Conservation (phyloP, 108 stramenopile species). For the Nannochloropsis gaditana region DNA sequence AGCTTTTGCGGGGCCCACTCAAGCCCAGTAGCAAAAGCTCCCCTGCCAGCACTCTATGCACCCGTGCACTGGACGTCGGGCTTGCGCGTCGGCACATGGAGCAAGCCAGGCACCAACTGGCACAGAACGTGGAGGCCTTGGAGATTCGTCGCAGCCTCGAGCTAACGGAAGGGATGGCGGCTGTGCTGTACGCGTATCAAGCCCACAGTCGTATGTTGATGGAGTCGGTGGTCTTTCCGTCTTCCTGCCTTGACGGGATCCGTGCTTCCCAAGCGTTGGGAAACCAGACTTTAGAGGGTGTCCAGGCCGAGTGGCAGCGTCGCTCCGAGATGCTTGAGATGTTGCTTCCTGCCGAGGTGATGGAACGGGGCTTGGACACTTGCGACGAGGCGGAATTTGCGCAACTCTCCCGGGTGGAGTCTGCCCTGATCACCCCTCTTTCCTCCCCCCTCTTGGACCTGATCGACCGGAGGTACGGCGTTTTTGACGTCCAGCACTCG, state of each 20-base stretch:
- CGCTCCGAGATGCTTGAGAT: neutral
- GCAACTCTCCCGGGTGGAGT: neutral
- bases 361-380: neutral
- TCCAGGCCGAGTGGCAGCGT: neutral
- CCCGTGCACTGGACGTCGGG: neutral
- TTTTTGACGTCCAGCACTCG: neutral
- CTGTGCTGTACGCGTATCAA: neutral
- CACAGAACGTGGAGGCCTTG: neutral
- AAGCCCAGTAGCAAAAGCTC: neutral
- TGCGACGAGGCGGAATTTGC: slow-evolving; percentile 16
- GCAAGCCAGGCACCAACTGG: neutral
- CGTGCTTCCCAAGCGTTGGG: neutral
- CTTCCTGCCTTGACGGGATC: neutral
- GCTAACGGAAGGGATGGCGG: neutral
- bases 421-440: neutral
- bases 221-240: neutral
- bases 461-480: neutral
- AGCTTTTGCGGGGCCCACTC: neutral
- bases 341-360: neutral
- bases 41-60: neutral
- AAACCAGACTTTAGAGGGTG: neutral
- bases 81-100: neutral
- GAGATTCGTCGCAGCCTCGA: neutral
- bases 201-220: neutral
- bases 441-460: neutral